Base-by-base conservation (phyloP, 2,329 filamentous ascomycete species). In the Mollisiaceae sp. region DNA sequence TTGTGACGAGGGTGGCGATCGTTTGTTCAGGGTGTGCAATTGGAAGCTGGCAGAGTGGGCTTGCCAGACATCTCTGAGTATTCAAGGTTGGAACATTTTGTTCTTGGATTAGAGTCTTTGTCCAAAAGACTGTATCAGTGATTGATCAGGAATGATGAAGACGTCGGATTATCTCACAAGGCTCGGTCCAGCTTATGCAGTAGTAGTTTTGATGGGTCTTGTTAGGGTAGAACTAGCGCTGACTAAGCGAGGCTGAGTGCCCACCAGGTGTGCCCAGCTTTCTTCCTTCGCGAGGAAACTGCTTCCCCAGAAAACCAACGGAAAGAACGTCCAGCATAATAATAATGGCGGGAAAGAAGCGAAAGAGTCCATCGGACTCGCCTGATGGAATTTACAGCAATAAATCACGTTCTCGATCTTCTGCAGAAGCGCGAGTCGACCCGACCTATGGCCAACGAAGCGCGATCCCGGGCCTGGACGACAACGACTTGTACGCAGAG, bases 361-460 rank as follows among this genome's bases (percentile, higher is more conserved):
- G 72, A 11, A 74, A 73, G 60, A 60, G 65, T 32, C 65, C 60
- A 9, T 60, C 65, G 1, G 65, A 72, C 32, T 62, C 64, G 38
- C 52, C 63, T n/a, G 59, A 61, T 35, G 20, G 57, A n/a, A 43
- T 69, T 0, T 69, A 70, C 60, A 73, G 64, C 59, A 69, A 69
- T 36, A 70, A 74, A 64, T 64, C 64, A n/a, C 65, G 71, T 18
- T 59, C 67, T 36, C 64, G 67, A 20, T 65, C 69, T 43, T 59
- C 67, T 14, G 67, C 65, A 12, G 73, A 75, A 60, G 70, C 70
- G 15, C 79, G 78, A 50, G 77, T 88, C 65, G 85, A 92, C 75
- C 84, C 86, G 11, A 85, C 86, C 2, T 92, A 88, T 77, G 91
- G 91, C 47, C 90, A 92, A 78, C 86, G 88, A 77, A 87, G 87